A percentile compares a stretch with the other conserved stretches of the same genome.
These are phyloP conservation scores for Pseudonectria buxi DNA, from an alignment of 2,329 filamentous ascomycete species.

Conservation along the genomic window DNA sequence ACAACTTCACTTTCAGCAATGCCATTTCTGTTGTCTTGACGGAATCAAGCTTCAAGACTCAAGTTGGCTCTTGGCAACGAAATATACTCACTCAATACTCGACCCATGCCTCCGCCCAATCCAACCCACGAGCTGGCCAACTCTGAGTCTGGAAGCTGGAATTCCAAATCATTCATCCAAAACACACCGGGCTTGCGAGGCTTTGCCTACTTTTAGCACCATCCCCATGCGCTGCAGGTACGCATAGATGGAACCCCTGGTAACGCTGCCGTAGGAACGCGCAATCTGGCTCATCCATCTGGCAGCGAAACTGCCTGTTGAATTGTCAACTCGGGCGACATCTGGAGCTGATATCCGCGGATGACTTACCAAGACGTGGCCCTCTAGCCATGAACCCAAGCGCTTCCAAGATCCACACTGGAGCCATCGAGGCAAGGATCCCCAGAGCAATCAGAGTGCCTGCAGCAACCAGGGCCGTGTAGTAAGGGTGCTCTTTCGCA, in stretches of 20 bases:
- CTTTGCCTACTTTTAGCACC: constrained; percentile 3
- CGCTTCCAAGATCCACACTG: constrained; percentile 14
- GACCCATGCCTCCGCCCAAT: too few species aligned
- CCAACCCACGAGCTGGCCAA: too few species aligned
- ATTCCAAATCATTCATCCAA: too few species aligned
- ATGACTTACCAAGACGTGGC: constrained; percentile 10
- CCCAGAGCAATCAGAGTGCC: constrained; percentile 13
- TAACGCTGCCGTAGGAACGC: constrained; percentile 5
- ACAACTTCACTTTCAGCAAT: too few species aligned
- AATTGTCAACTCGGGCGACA: background rate
- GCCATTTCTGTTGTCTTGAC: too few species aligned
- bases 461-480: constrained; percentile 11
- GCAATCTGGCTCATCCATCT: constrained; percentile 18
- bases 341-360: accelerated
- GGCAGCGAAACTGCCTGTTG: constrained; percentile 14
- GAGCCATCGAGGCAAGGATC: constrained; percentile 11
- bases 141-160: too few species aligned
- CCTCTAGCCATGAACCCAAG: constrained; percentile 14
- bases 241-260: constrained; percentile 13
- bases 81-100: too few species aligned
- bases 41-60: too few species aligned
- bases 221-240: constrained; percentile 17
- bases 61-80: too few species aligned
- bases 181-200: too few species aligned
- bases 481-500: constrained; percentile 13